These are phyloP conservation scores for Herpomyces periplanetae DNA, from an alignment of 2,329 filamentous ascomycete genomes.

Conservation along the genomic window DNA sequence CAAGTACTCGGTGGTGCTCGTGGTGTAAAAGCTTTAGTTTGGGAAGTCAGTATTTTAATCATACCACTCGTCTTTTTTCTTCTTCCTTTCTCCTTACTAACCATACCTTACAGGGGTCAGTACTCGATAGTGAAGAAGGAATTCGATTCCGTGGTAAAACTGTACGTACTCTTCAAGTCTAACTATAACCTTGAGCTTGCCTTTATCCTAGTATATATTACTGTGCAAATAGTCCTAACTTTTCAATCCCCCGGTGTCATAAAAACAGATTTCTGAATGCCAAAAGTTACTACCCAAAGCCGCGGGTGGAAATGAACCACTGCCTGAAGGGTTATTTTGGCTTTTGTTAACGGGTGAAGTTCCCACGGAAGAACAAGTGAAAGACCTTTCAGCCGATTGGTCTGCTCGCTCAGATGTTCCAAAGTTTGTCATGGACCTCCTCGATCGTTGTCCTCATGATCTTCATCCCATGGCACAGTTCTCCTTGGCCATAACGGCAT, in stretches of 20 bases:
- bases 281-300: slow-evolving; percentile 90
- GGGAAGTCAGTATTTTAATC: slow-evolving; percentile 35
- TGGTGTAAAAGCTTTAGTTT: slow-evolving; percentile 92
- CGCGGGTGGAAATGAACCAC: slow-evolving; percentile 74
- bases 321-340: slow-evolving; percentile 98
- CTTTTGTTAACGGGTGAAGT: slow-evolving; percentile 92
- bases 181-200: background rate
- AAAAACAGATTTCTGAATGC: slow-evolving; percentile 86
- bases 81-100: no score
- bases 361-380: slow-evolving; percentile 86
- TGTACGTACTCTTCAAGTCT: no score
- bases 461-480: slow-evolving; percentile 99
- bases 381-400: slow-evolving; percentile 92
- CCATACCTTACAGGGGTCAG: slow-evolving; percentile 38
- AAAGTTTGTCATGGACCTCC: slow-evolving; percentile 95
- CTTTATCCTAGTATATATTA: background rate
- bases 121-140: slow-evolving; percentile 91
- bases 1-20: slow-evolving; percentile 97
- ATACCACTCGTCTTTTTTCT: no score
- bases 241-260: no score
- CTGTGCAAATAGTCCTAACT: no score
- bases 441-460: slow-evolving; percentile 94
- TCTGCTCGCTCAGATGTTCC: slow-evolving; percentile 82
- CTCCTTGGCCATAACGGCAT: slow-evolving; percentile 80
- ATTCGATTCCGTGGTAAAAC: slow-evolving; percentile 98